Base-by-base conservation (phyloP, 768 basidiomycete genomes). In the Suillus occidentalis region DNA sequence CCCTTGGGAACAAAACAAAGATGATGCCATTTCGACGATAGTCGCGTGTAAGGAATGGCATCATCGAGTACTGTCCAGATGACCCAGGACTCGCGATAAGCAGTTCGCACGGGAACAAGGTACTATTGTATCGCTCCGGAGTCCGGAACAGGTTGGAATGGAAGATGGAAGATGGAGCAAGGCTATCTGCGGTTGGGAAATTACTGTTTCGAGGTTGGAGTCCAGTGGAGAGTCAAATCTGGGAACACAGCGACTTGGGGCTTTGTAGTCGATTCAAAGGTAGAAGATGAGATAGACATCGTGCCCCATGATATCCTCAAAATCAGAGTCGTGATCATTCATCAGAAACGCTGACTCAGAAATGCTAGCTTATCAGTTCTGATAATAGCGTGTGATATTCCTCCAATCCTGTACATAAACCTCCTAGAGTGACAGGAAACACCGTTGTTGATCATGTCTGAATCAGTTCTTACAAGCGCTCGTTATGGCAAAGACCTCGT, bases 401-500 rank as follows among this genome's bases (percentile, higher is more conserved):
- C 25, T 12, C 39, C 16, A 40, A 28, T 18, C 34, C 34, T 34
- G 8, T 36, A 36, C 34, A 36, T 36, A 36, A 36, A 6, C 34
- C 6, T 36, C 8, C 34, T 8, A 36, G 34, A 8, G 34, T 1
- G 34, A 34, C 34, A 8, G 34, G 6, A 7, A 4, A 36, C 28
- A 40, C 22, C 6, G 2, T 25, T 63, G 14, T 31, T 25, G 5
- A 61, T 60, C 8, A 59, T 59, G 39, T 36, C 70, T 52, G 57
- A 72, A 52, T 69, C 64, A 10, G 61, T 64, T 37, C 83, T 87
- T 63, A 73, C 79, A 3, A 70, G 75, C 22, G 89, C 92, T 1
- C 85, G 87, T 31, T 94, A 95, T 71, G 95, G 95, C 13, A 98
- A 98, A 79, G 90, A 94, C 77, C 88, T 90, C 68, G 86, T 99